Conservation (phyloP, 2,329 filamentous ascomycete species). For the Penicillium sp. region DNA sequence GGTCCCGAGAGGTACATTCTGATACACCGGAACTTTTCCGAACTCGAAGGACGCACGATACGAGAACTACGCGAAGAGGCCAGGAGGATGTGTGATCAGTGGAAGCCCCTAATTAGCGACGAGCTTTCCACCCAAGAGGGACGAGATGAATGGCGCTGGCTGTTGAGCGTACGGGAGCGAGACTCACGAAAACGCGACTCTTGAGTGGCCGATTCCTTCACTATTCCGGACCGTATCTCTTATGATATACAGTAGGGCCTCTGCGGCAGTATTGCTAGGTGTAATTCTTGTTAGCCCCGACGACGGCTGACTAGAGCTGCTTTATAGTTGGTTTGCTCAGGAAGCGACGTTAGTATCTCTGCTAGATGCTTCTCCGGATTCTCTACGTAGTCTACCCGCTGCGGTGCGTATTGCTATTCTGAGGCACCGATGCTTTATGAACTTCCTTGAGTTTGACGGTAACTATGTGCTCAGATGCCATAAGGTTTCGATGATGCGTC, state of each 20-base stretch:
- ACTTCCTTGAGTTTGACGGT: not conserved
- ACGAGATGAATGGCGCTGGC: slow-evolving; percentile 27
- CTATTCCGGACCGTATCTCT: not conserved
- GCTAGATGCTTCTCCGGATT: not conserved
- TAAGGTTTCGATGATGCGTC: not conserved
- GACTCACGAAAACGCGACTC: not conserved
- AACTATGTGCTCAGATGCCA: too few species aligned
- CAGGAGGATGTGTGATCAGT: slow-evolving; percentile 17
- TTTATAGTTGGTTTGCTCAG: not conserved
- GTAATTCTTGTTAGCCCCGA: not conserved
- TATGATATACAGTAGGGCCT: not conserved
- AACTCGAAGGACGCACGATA: slow-evolving; percentile 23
- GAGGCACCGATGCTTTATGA: too few species aligned
- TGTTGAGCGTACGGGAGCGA: slow-evolving; percentile 24
- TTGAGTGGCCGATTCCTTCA: not conserved
- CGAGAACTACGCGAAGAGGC: slow-evolving; percentile 27
- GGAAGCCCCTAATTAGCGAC: slow-evolving; percentile 14
- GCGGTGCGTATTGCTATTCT: too few species aligned
- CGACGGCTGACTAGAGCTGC: not conserved
- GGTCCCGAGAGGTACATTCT: slow-evolving; percentile 30
- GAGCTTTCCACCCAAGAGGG: slow-evolving; percentile 25
- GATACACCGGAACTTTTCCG: slow-evolving; percentile 28
- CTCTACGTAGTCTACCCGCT: not conserved
- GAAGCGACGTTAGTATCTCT: not conserved
- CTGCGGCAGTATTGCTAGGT: not conserved